phyloP scores from a whole-genome alignment of 164 flowering plant genomes.

The Liriodendron chinense region DNA sequence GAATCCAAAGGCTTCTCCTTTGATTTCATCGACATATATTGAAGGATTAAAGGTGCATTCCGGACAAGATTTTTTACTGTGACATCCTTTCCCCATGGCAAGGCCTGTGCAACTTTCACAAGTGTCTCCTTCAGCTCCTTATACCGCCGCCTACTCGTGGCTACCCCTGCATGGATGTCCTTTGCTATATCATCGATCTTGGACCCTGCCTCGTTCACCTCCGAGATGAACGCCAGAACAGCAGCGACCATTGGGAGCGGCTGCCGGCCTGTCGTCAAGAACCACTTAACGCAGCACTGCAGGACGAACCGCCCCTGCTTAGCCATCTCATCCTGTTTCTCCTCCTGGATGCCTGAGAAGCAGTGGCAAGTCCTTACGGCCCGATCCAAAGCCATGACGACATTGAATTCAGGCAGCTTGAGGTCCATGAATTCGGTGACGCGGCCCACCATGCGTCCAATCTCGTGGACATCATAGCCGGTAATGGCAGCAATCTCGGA shows the following conservation, averaged over 20 bases:
- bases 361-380: conserved; percentile 29
- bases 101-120: conserved; percentile 58
- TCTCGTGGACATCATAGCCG: conserved; percentile 50
- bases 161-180: conserved; percentile 44
- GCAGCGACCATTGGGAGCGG: conserved; percentile 68
- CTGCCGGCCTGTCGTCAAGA: conserved; percentile 70
- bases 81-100: conserved; percentile 92
- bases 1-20: conserved; percentile 26
- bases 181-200: conserved; percentile 53
- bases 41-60: conserved; percentile 58
- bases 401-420: conserved; percentile 57
- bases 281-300: conserved; percentile 80
- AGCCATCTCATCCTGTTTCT: conserved; percentile 35
- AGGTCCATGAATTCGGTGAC: conserved; percentile 54
- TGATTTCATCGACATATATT: conserved; percentile 74
- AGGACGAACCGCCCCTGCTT: conserved; percentile 71
- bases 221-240: conserved; percentile 55
- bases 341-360: conserved; percentile 30
- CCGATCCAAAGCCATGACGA: conserved; percentile 43
- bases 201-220: conserved; percentile 50
- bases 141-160: conserved; percentile 52
- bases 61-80: conserved; percentile 58
- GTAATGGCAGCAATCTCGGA: conserved; percentile 39
- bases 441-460: conserved; percentile 68
- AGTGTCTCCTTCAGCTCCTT: conserved; percentile 64